A percentile compares a stretch with the other conserved stretches of the same genome.
Conservation (phyloP, 345 rosid genomes). For the Reutealis trisperma region DNA sequence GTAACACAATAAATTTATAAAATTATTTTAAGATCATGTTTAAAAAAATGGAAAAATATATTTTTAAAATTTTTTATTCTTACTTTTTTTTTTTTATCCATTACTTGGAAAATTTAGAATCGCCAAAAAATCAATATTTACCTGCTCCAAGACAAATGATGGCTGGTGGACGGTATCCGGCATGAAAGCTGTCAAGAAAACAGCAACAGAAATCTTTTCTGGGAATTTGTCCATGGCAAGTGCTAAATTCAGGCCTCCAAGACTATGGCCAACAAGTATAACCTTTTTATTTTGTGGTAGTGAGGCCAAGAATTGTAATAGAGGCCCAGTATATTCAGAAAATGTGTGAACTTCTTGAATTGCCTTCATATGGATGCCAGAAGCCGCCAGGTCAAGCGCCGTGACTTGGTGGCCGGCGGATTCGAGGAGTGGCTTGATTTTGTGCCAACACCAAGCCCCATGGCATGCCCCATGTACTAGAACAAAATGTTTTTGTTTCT, state of each 20-base stretch:
- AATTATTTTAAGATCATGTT: no score
- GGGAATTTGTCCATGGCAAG: conserved; percentile 38
- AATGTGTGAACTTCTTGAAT: conserved; percentile 21
- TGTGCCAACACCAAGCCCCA: conserved; percentile 55
- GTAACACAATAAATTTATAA: no score
- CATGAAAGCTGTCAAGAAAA: conserved; percentile 29
- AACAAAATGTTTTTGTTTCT: conserved; percentile 32
- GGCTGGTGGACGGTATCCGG: conserved; percentile 19
- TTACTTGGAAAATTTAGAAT: no score
- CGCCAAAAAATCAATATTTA: no score
- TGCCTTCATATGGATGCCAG: conserved; percentile 34
- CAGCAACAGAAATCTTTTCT: conserved; percentile 23
- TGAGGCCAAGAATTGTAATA: conserved; percentile 22
- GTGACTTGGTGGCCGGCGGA: conserved; percentile 41
- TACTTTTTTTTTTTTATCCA: no score
- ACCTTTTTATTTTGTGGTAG: conserved; percentile 22
- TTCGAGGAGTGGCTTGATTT: conserved; percentile 36
- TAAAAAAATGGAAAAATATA: no score
- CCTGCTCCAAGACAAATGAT: conserved; percentile 20
- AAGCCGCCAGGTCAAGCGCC: conserved; percentile 38
- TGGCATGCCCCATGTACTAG: conserved; percentile 48
- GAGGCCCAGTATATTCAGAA: conserved; percentile 26
- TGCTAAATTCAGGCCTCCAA: conserved; percentile 31
- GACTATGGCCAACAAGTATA: conserved; percentile 39
- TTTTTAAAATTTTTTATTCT: no score